Conservation (phyloP, 2,329 filamentous ascomycete genomes). For the Colletotrichum higginsianum region DNA sequence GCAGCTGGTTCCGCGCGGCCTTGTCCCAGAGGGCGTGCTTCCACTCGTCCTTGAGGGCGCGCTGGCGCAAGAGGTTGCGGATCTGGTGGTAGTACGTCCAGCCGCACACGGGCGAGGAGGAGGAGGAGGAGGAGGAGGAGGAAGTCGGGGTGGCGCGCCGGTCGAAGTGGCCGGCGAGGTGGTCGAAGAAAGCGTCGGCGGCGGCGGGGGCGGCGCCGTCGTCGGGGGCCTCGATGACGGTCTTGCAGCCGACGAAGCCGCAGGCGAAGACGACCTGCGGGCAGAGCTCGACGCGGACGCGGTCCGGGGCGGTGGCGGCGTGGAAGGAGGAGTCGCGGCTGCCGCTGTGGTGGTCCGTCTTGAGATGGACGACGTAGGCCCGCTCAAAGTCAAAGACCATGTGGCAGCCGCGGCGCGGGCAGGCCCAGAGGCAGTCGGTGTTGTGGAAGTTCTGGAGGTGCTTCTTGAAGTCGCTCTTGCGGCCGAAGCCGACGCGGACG, state of each 20-base stretch:
- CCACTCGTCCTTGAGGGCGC: constrained; percentile 60
- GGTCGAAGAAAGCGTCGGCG: constrained; percentile 62
- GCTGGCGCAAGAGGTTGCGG: constrained; percentile 61
- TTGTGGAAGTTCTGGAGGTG: constrained; percentile 64
- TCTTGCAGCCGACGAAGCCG: constrained; percentile 59
- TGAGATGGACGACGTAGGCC: constrained; percentile 61
- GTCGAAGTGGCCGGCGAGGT: constrained; percentile 63
- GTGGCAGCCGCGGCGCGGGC: constrained; percentile 58
- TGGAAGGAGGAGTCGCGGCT: constrained; percentile 47
- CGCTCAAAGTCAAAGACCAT: constrained; percentile 62
- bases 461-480: constrained; percentile 65
- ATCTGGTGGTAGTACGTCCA: constrained; percentile 62
- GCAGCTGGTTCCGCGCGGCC: constrained; percentile 57
- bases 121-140: not conserved
- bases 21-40: constrained; percentile 63
- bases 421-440: constrained; percentile 59
- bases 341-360: constrained; percentile 56
- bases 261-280: constrained; percentile 62
- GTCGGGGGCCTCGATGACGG: constrained; percentile 58
- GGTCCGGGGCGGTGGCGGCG: constrained; percentile 51
- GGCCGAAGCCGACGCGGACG: constrained; percentile 61
- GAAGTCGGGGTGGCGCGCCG: constrained; percentile 52
- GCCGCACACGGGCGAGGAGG: constrained; percentile 41
- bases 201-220: constrained; percentile 54
- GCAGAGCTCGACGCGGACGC: constrained; percentile 58